Evolutionary conservation across 768 basidiomycete genomes (phyloP), one percentile per base, ranked within the genome.

Genomic region (Phylloporus sp.): DNA sequence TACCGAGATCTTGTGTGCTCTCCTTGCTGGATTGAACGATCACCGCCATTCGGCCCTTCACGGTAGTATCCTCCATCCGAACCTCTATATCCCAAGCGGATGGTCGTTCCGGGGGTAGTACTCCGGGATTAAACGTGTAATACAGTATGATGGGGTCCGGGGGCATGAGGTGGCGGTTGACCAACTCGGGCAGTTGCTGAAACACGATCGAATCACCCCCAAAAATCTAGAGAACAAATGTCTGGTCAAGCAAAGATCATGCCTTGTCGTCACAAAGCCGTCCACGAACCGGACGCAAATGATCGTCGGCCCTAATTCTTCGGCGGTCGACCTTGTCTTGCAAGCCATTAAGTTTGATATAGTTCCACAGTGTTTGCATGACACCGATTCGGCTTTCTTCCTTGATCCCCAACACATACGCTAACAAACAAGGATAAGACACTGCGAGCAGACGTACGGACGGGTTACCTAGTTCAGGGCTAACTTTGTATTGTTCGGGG

Each of bases 31-130:
- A 72, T 38, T 77, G 75, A 10, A 85, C 69, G 38, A 86, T 76
- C n/a, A 84, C 80, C 1, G 78, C 67, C 83, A 91, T 89, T 41
- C 83, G 79, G 45, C 69, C 76, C 67, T 93, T 94, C 35, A 86
- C 61, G 8, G 68, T 64, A 3, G 78, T 71, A 60, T 96, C 93
- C 58, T 96, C 93, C 64, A 85, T 78, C 64, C 90, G 93, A 10
- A 95, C 67, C 41, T 95, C 91, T 15, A 93, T 78, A 59, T 96
- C 93, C 76, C 82, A 95, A 5, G 89, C 90, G 45, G 77, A 74
- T 9, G 82, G 79, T 9, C 82, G 73, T 48, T 90, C 87, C 4
- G 87, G 79, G 0, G 86, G 79, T 23, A 78, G 72, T 2, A 72
- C 54, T 5, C 71, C 61, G 0, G 86, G 86, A 50, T 88, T 80